phyloP scores from a whole-genome alignment of 192 early-diverging fungal genomes.

The Paraglomus brasilianum region DNA sequence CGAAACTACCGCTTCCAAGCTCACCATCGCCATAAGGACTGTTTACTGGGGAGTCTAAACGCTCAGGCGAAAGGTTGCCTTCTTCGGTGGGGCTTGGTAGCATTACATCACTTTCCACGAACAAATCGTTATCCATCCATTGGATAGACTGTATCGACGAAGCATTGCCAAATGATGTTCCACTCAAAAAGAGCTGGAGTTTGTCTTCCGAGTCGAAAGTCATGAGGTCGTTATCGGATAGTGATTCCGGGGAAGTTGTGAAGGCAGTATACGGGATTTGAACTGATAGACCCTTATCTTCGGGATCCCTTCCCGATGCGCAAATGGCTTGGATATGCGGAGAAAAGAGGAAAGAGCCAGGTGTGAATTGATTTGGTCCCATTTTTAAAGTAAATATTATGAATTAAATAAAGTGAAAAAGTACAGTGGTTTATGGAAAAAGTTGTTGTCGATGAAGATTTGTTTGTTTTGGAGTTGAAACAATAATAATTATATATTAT shows the following conservation, averaged over 20 bases:
- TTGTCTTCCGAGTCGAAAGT: no score
- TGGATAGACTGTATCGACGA: no score
- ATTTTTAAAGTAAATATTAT: constrained; percentile 7
- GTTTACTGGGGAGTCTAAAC: constrained; percentile 26
- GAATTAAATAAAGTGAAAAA: no score
- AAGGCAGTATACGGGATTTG: constrained; percentile 14
- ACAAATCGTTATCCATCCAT: constrained; percentile 24
- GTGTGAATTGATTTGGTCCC: constrained; percentile 29
- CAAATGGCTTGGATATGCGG: constrained; percentile 6
- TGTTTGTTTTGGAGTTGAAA: neutral
- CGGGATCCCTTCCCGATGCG: neutral
- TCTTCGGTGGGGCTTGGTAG: constrained; percentile 20
- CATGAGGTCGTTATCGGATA: constrained; percentile 27
- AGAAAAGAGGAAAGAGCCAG: constrained; percentile 21
- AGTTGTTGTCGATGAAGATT: neutral
- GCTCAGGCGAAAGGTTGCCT: neutral
- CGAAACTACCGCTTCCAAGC: constrained; percentile 20
- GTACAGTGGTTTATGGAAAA: neutral
- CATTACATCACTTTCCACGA: constrained; percentile 22
- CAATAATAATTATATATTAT: no score
- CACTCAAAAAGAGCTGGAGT: no score
- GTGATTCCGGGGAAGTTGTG: neutral
- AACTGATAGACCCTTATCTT: constrained; percentile 18
- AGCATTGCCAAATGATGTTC: no score
- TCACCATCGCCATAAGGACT: constrained; percentile 10